phyloP scores from a whole-genome alignment of 352 stramenopile species.

The Pythium scleroteichum region DNA sequence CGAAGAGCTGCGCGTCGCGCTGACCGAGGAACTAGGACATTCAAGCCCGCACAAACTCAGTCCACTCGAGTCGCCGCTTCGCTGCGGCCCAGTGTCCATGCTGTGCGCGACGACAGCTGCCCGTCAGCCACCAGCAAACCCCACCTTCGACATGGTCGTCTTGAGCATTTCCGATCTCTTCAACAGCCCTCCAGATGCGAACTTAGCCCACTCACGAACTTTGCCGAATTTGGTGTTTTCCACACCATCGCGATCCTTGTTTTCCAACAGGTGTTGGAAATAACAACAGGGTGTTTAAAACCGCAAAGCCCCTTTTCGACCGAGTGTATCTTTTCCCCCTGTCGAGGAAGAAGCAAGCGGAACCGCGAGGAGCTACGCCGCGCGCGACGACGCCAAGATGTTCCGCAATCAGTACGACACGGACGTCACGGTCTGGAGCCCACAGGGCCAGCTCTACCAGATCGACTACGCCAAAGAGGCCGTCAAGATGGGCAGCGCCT shows the following conservation, averaged over 20 bases:
- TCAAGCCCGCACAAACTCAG: not conserved
- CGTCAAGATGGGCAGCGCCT: constrained; percentile 96
- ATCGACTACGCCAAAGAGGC: constrained; percentile 97
- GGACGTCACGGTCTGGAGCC: constrained; percentile 99
- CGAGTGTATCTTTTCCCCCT: constrained; percentile 38
- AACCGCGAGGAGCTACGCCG: constrained; percentile 13
- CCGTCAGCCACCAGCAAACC: constrained; percentile 1
- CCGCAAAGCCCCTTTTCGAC: constrained; percentile 2
- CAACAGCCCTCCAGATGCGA: constrained; percentile 2
- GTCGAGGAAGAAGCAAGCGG: constrained; percentile 3
- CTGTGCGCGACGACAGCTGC: no score
- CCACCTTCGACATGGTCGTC: constrained; percentile 17
- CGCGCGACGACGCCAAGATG: constrained; percentile 70
- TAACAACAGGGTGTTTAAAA: constrained; percentile 26
- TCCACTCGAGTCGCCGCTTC: no score
- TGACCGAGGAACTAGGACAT: constrained; percentile 62
- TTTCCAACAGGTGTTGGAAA: constrained; percentile 11
- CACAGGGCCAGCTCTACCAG: constrained; percentile 98
- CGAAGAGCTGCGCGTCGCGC: constrained; percentile 75
- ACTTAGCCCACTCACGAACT: not conserved
- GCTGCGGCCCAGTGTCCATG: no score
- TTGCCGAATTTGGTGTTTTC: constrained; percentile 7
- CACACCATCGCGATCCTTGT: constrained; percentile 13
- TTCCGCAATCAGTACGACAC: constrained; percentile 99
- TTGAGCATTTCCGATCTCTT: not conserved